Base-by-base conservation (phyloP, 306 rosid species). In the Dryas drummondii region DNA sequence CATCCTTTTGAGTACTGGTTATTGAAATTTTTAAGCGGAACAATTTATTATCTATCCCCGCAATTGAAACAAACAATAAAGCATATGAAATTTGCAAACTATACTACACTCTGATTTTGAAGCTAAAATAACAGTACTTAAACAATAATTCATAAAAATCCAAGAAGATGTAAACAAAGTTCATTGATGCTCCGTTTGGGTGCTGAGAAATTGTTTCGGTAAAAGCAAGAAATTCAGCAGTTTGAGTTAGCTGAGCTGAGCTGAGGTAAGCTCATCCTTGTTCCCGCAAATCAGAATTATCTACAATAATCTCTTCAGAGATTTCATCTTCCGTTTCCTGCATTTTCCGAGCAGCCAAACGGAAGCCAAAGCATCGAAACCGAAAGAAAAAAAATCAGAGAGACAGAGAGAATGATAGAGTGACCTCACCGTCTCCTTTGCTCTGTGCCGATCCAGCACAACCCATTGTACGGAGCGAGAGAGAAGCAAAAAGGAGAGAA, bases 371-470 rank as follows among this genome's bases (percentile, higher is more conserved):
- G 54, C 27, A 12, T 42, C 26, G 53, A 49, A 77, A 58, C 49
- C 37, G 40, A 12, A 62, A 69, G 16, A 76, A 47, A 53, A 63
- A 60, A 50, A 69, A 79, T 67, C 0, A 49, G 2, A 68, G 72
- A 80, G 53, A 27, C 6, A 50, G 7, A 9, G 48, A 70, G 57
- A 54, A 6, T 57, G 51, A 37, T 26, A 76, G 16, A 62, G 67
- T 47, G 69, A 74, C 46, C 89, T 84, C 71, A 94, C 98, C 98
- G 70, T 94, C 93, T 74, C 84, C 80, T 74, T 84, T 90, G 86
- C 93, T 61, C 76, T 91, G 93, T 22, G 97, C 88, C 68, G 98
- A 94, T 87, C 93, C 94, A 63, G 84, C 90, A 74, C 98, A 94
- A 70, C 98, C 98, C 98, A 94, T 94, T 85, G 63, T 61, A 11